Conservation (phyloP, 2,329 filamentous ascomycete species). For the Sporothrix sp. region DNA sequence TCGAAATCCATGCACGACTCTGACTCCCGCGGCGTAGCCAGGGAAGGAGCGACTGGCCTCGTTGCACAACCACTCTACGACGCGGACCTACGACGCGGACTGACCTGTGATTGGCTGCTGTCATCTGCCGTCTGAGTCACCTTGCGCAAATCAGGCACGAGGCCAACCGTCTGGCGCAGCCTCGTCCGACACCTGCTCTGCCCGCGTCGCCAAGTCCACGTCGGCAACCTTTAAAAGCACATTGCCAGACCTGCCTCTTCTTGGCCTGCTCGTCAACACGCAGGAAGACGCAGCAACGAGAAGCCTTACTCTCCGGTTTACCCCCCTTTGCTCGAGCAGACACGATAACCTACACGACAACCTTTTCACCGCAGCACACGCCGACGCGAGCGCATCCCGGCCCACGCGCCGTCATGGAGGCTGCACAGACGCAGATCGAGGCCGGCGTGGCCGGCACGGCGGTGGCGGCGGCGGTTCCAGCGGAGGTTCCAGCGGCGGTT, state of each 20-base stretch:
- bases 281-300: too few species aligned
- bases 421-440: not conserved
- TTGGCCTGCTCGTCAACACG: too few species aligned
- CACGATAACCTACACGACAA: too few species aligned
- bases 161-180: too few species aligned
- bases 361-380: too few species aligned
- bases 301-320: too few species aligned
- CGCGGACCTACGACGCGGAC: too few species aligned
- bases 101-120: constrained; percentile 1
- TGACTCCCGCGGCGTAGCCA: constrained; percentile 3
- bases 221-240: not conserved
- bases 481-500: constrained; percentile 35
- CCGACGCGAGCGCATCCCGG: not conserved
- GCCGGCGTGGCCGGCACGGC: not conserved
- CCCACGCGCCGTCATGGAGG: constrained; percentile 1
- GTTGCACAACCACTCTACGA: not conserved
- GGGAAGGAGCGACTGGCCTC: constrained; percentile 2
- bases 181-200: not conserved
- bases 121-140: not conserved
- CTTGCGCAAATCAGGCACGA: too few species aligned
- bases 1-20: not conserved
- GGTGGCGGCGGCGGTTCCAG: not conserved
- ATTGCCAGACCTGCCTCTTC: not conserved
- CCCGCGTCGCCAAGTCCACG: not conserved
- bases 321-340: too few species aligned